Base-by-base conservation (phyloP, 257 asterid genomes). In the Solanum etuberosum region DNA sequence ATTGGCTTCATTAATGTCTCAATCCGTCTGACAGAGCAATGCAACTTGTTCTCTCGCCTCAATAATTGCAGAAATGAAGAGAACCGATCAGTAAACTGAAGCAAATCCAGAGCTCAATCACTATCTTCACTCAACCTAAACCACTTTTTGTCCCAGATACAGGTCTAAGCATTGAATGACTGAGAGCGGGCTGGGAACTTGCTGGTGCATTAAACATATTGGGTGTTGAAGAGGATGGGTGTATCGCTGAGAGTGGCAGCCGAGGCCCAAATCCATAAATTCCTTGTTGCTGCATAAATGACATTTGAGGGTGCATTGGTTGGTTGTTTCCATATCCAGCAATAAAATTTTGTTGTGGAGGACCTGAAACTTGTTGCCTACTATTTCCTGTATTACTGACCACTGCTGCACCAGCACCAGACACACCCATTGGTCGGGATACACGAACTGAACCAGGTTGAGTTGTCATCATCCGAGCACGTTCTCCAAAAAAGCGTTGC, bases 261-360 rank as follows among this genome's bases (percentile, higher is more conserved):
- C 99, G 93, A 9, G 96, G 98, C 42, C 98, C 96, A 23, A 91
- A 93, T 82, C 99, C 97, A 59, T 96, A 96, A 94, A 94, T 90
- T 6, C 92, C 93, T 82, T 91, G 99, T 61, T 95, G 98, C 43
- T 91, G 94, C 93, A 93, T 92, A 86, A 91, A 89, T 25, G 98
- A 90, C 94, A 94, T 92, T 88, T 93, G 96, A 72, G 99, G 96
- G 91, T 94, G 98, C 42, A 93, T 82, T 13, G 90, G 91, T 87
- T 95, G 99, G 90, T 90, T 94, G 86, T 88, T 91, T 71, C 95
- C 95, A 78, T 90, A 95, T 27, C 98, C 98, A 32, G 97, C 81
- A 86, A 89, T 38, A 78, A 92, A 94, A n/a, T 92, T 29, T 80
- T 80, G 91, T 78, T 93, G 99, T 35, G 90, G 95, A 89, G 95